phyloP scores from a whole-genome alignment of 805 yeast species.

The Sporopachydermia quercuum region DNA sequence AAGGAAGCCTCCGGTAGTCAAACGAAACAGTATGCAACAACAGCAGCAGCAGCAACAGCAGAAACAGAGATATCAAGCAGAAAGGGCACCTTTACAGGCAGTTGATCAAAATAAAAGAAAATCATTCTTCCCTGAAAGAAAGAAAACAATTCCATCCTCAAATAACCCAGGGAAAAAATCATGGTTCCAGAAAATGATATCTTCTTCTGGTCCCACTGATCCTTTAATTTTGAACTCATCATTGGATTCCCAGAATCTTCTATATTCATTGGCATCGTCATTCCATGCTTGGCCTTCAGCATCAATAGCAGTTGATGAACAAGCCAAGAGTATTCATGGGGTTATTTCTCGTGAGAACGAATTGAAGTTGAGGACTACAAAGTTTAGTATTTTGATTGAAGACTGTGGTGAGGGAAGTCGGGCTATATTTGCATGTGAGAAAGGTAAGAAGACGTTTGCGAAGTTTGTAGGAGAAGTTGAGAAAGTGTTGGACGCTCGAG shows the following conservation, averaged over 20 bases:
- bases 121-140: not conserved
- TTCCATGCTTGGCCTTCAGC: not conserved
- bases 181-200: not conserved
- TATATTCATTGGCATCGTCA: not conserved
- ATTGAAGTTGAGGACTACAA: not conserved
- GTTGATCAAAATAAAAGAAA: not conserved
- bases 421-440: not conserved
- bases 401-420: not conserved
- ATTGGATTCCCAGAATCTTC: not conserved
- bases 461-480: not conserved
- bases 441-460: not conserved
- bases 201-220: not conserved
- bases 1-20: too few relatives aligned
- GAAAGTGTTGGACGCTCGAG: slow-evolving; percentile 1
- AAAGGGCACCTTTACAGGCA: not conserved
- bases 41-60: too few relatives aligned
- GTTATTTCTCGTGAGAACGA: not conserved
- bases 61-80: too few relatives aligned
- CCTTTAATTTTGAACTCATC: not conserved
- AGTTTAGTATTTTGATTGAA: not conserved
- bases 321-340: not conserved
- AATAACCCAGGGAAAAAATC: not conserved
- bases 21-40: too few relatives aligned
- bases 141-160: not conserved
- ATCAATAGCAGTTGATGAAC: not conserved